Percentiles rank a stretch among this genome's conserved stretches.
These are phyloP conservation scores for Aspergillus brunneoviolaceus DNA, from an alignment of 2,329 filamentous ascomycete genomes.

Conservation along the genomic window DNA sequence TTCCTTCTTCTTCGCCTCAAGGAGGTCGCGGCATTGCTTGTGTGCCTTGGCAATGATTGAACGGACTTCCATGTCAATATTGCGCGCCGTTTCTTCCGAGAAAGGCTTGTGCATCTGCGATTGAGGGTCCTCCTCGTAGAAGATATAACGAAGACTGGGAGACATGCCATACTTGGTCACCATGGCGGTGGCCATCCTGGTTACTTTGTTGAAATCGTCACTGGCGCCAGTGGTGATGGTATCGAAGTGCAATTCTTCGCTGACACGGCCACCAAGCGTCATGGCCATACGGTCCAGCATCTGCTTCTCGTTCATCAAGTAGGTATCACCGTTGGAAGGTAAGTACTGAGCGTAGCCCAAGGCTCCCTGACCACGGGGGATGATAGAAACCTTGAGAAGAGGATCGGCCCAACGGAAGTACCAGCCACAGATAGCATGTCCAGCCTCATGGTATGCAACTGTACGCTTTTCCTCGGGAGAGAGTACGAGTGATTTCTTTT, in stretches of 20 bases:
- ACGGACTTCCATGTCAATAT: conserved; percentile 88
- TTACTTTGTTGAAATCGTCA: conserved; percentile 98
- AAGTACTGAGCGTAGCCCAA: conserved; percentile 96
- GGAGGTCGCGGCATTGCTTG: conserved; percentile 79
- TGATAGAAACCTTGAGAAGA: conserved; percentile 96
- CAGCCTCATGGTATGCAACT: conserved; percentile 96
- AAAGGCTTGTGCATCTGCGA: conserved; percentile 91
- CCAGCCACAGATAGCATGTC: conserved; percentile 98
- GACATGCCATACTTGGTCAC: conserved; percentile 99
- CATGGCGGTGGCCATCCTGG: conserved; percentile 93
- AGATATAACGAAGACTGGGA: conserved; percentile 84
- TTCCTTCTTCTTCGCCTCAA: conserved; percentile 83
- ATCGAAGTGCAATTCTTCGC: conserved; percentile 94
- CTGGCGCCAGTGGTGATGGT: conserved; percentile 93
- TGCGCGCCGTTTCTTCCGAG: conserved; percentile 87
- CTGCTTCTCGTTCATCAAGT: conserved; percentile 93
- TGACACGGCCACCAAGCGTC: conserved; percentile 93
- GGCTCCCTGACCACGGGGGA: conserved; percentile 89
- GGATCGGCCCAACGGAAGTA: conserved; percentile 96
- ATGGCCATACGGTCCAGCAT: conserved; percentile 99
- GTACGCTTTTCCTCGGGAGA: conserved; percentile 92
- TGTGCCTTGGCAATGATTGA: conserved; percentile 92
- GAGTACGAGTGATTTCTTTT: conserved; percentile 95
- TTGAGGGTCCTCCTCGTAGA: conserved; percentile 75
- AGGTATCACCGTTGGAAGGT: conserved; percentile 78